Conservation (phyloP, 164 flowering plant species). For the Vitis cinerea region DNA sequence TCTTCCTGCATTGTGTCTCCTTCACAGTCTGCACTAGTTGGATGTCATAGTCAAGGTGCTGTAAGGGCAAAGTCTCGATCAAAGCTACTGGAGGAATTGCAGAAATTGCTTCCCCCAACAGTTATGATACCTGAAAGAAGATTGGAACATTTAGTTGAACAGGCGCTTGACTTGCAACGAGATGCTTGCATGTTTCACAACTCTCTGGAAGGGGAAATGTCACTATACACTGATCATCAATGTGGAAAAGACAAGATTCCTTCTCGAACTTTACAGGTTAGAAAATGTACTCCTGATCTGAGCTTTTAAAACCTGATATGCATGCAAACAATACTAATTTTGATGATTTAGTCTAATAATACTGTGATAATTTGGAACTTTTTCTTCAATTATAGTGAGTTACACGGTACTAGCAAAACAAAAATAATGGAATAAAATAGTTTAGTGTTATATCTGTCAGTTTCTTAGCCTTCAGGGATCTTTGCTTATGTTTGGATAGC, state of each 20-base stretch:
- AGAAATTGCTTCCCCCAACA: conserved; percentile 60
- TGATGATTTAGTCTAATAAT: not conserved
- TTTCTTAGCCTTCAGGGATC: too few species aligned
- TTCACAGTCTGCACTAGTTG: conserved; percentile 23
- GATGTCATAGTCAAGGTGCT: conserved; percentile 28
- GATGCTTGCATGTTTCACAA: conserved; percentile 82
- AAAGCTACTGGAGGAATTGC: conserved; percentile 54
- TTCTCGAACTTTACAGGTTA: conserved; percentile 73
- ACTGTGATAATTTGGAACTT: not conserved
- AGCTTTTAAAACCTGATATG: not conserved
- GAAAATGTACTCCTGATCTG: conserved; percentile 3
- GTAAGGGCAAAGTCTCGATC: conserved; percentile 37
- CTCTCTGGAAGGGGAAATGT: conserved; percentile 55
- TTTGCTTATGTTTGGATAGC: too few species aligned
- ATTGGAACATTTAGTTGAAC: conserved; percentile 67
- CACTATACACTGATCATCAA: conserved; percentile 76
- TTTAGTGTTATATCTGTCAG: too few species aligned
- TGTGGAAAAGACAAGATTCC: conserved; percentile 84
- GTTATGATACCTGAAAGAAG: conserved; percentile 39
- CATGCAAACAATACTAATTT: not conserved
- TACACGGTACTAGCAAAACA: too few species aligned
- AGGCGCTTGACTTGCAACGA: conserved; percentile 68
- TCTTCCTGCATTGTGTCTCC: conserved; percentile 56
- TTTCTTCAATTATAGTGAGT: not conserved
- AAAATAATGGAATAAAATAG: too few species aligned